Evolutionary conservation across 2,329 filamentous ascomycete species (phyloP).

Genomic region (Ascochyta lentis): DNA sequence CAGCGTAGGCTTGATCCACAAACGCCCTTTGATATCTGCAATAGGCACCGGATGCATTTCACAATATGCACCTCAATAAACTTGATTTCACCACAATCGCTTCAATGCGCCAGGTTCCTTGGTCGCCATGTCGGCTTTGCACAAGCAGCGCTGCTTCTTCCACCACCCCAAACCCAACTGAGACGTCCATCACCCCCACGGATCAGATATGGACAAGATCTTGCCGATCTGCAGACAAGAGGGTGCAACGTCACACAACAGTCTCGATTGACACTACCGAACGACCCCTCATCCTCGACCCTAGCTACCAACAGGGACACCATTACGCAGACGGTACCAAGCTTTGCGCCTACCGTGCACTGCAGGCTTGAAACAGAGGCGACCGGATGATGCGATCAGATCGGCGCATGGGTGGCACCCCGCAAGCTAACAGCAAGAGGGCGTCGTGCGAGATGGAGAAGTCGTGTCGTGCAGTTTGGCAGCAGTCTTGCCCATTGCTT

Average conservation of each 20-base stretch:
- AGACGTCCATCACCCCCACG: conserved; percentile 21
- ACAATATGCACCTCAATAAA: conserved; percentile 12
- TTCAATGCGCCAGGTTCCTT: conserved; percentile 1
- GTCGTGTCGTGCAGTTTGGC: background rate
- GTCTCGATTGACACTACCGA: conserved; percentile 23
- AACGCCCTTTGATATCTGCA: background rate
- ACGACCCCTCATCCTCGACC: conserved; percentile 17
- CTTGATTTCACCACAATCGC: background rate
- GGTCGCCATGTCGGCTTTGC: background rate
- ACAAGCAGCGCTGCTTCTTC: background rate
- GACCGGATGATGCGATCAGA: conserved; percentile 11
- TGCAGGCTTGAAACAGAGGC: conserved; percentile 18
- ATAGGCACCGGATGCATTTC: conserved; percentile 3
- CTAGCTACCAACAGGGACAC: conserved; percentile 7
- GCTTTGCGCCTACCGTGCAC: conserved; percentile 13
- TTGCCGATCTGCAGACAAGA: conserved; percentile 25
- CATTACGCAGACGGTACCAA: conserved; percentile 8
- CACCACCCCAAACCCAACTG: conserved; percentile 10
- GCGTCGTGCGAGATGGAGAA: conserved; percentile 7
- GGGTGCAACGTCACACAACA: conserved; percentile 32
- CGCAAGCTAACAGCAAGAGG: background rate
- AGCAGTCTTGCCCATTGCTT: background rate
- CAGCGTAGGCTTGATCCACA: conserved; percentile 15
- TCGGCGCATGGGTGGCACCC: background rate
- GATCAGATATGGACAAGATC: conserved; percentile 19